Evolutionary conservation across 768 basidiomycete species (phyloP).

Genomic region (Podaxis carcinomalis): DNA sequence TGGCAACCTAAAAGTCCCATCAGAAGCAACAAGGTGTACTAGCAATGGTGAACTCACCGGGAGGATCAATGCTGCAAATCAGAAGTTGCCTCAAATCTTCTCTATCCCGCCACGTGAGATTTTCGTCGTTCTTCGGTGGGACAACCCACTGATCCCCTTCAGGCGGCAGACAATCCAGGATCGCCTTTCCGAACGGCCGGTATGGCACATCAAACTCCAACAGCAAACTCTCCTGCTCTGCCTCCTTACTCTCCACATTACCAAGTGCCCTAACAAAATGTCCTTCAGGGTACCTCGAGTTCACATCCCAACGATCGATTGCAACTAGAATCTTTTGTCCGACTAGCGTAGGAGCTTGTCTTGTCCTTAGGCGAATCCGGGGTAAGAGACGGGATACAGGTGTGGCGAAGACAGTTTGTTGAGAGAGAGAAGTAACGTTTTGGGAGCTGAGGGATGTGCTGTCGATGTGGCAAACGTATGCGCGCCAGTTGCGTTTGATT

Average conservation of each 20-base stretch:
- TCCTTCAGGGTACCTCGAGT: constrained; percentile 91
- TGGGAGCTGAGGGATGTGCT: constrained; percentile 79
- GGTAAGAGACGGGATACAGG: constrained; percentile 90
- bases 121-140: constrained; percentile 57
- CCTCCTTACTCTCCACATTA: constrained; percentile 89
- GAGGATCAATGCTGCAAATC: constrained; percentile 97
- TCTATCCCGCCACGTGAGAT: constrained; percentile 68
- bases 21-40: background rate
- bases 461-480: constrained; percentile 97
- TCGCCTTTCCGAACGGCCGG: constrained; percentile 93
- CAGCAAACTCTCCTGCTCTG: constrained; percentile 90
- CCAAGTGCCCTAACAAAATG: constrained; percentile 95
- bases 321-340: constrained; percentile 95
- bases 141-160: constrained; percentile 95
- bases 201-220: constrained; percentile 96
- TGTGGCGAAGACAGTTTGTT: constrained; percentile 91
- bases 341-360: constrained; percentile 85
- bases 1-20: constrained; percentile 65
- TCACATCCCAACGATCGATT: constrained; percentile 87
- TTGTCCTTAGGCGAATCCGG: constrained; percentile 89
- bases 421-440: constrained; percentile 72
- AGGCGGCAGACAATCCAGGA: constrained; percentile 82
- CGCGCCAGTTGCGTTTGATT: constrained; percentile 93
- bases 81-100: constrained; percentile 83
- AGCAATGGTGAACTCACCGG: constrained; percentile 40